phyloP scores from a whole-genome alignment of 805 yeast species.

The Teunomyces atbi region DNA sequence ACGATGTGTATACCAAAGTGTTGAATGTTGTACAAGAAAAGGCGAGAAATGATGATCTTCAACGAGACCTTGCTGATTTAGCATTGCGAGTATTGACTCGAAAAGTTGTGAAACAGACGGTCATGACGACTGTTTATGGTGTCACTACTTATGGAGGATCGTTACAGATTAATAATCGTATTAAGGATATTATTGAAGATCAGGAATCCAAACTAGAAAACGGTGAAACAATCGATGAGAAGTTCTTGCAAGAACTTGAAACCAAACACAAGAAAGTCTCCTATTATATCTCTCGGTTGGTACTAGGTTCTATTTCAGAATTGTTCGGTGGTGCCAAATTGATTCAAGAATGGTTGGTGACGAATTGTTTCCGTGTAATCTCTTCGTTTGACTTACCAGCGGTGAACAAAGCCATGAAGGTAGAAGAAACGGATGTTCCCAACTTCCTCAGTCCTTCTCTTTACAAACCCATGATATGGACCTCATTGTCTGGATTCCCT shows the following conservation, averaged over 20 bases:
- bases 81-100: slow-evolving; percentile 13
- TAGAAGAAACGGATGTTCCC: neutral
- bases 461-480: slow-evolving; percentile 42
- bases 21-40: slow-evolving; percentile 21
- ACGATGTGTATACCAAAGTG: slow-evolving; percentile 37
- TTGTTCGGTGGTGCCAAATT: slow-evolving; percentile 32
- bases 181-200: slow-evolving; percentile 21
- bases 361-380: slow-evolving; percentile 29
- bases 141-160: slow-evolving; percentile 39
- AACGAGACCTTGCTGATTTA: neutral
- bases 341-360: slow-evolving; percentile 36
- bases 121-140: slow-evolving; percentile 47
- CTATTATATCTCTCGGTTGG: slow-evolving; percentile 18
- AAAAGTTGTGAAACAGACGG: slow-evolving; percentile 39
- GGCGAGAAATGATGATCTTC: slow-evolving; percentile 4
- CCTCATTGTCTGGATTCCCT: slow-evolving; percentile 40
- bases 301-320: slow-evolving; percentile 25
- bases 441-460: slow-evolving; percentile 20
- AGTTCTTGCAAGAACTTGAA: neutral
- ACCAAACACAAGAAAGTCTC: slow-evolving; percentile 6
- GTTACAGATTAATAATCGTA: slow-evolving; percentile 26
- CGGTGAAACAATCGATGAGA: neutral
- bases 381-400: slow-evolving; percentile 22
- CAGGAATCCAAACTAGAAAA: slow-evolving; percentile 7
- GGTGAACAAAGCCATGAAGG: slow-evolving; percentile 4